Percentiles rank a stretch among this genome's conserved stretches.
phyloP scores from a whole-genome alignment of 2,329 filamentous ascomycete species.

The Orbilia quercus region DNA sequence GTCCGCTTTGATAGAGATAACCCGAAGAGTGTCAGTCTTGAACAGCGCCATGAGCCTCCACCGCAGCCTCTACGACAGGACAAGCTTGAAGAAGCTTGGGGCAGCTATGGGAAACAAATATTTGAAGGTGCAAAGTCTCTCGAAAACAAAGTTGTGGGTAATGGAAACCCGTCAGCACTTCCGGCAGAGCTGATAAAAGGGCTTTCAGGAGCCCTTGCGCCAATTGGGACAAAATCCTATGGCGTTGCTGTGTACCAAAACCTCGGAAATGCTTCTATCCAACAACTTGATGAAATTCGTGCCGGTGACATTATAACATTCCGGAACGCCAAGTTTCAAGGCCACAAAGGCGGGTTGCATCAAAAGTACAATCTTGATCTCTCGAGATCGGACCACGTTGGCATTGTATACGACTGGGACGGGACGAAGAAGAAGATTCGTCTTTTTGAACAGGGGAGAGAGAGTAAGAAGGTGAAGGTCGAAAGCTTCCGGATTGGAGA shows the following conservation, averaged over 20 bases:
- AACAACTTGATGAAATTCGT: conserved; percentile 91
- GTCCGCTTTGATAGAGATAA: conserved; percentile 81
- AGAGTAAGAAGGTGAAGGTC: conserved; percentile 90
- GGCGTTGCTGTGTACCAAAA: conserved; percentile 95
- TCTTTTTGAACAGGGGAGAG: conserved; percentile 93
- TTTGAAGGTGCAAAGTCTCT: conserved; percentile 75
- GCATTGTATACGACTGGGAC: conserved; percentile 94
- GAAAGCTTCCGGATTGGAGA: conserved; percentile 96
- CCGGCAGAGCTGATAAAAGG: conserved; percentile 82
- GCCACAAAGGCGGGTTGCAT: conserved; percentile 94
- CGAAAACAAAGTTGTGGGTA: conserved; percentile 83
- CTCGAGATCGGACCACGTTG: conserved; percentile 85
- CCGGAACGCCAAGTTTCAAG: conserved; percentile 92
- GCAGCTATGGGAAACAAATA: conserved; percentile 82
- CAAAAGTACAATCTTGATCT: conserved; percentile 91
- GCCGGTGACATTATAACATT: conserved; percentile 92
- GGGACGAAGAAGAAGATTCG: conserved; percentile 97
- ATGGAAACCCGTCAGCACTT: conserved; percentile 82
- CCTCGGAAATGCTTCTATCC: conserved; percentile 89
- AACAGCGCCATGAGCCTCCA: conserved; percentile 87
- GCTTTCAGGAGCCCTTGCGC: conserved; percentile 77
- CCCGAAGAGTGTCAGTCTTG: conserved; percentile 76
- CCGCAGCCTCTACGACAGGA: conserved; percentile 87
- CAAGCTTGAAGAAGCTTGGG: conserved; percentile 87
- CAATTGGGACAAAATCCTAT: conserved; percentile 88